A percentile compares a stretch with the other conserved stretches of the same genome.
phyloP scores from a whole-genome alignment of 2,329 filamentous ascomycete genomes.

The Monosporascus sp. region DNA sequence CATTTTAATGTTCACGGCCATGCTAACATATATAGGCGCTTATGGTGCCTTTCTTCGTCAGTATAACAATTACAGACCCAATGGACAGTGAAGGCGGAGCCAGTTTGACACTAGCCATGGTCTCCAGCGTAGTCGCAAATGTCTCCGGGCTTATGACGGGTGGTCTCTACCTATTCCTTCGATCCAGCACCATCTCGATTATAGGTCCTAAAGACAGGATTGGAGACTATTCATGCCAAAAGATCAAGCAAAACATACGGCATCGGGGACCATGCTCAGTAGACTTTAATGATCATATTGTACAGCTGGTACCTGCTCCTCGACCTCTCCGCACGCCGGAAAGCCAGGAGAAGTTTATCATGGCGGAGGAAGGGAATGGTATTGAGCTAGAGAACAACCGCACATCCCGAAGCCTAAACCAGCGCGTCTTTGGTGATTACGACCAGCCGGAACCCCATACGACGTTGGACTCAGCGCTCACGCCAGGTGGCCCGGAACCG shows the following conservation, averaged over 20 bases:
- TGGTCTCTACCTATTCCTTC: constrained; percentile 61
- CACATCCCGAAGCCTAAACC: constrained; percentile 11
- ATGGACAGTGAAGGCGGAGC: constrained; percentile 33
- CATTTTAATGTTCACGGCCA: background rate
- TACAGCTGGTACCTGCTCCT: constrained; percentile 28
- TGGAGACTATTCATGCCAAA: constrained; percentile 42
- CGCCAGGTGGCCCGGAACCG: constrained; percentile 25
- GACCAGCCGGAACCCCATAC: constrained; percentile 32
- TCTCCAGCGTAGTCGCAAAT: constrained; percentile 62
- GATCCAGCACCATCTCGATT: constrained; percentile 55
- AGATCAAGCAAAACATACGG: constrained; percentile 32
- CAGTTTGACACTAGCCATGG: constrained; percentile 52
- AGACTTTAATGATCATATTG: constrained; percentile 30
- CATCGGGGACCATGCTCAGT: constrained; percentile 13
- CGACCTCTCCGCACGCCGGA: constrained; percentile 25
- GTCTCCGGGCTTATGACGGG: constrained; percentile 62
- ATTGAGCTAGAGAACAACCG: constrained; percentile 22
- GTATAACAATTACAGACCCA: constrained; percentile 42
- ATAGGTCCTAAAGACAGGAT: constrained; percentile 45
- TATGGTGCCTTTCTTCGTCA: constrained; percentile 60
- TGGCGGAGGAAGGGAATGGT: constrained; percentile 28
- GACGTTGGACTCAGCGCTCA: constrained; percentile 17
- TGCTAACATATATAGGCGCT: constrained; percentile 42
- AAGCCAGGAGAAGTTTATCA: constrained; percentile 31
- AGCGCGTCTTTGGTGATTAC: constrained; percentile 16